Evolutionary conservation across 148 eudicot species (phyloP).

Genomic region (Cornus florida): DNA sequence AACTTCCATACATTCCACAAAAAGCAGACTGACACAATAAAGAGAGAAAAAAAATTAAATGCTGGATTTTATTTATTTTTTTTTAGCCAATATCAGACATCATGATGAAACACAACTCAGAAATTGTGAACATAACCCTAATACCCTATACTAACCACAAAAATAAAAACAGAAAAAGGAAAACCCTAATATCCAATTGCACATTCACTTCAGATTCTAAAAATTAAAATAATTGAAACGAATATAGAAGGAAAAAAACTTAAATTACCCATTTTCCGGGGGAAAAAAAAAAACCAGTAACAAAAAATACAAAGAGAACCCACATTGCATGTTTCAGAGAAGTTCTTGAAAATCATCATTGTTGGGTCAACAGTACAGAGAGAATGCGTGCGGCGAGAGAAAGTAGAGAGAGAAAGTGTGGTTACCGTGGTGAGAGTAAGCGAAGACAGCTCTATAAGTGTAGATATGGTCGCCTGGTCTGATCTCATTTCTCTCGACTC

Average conservation of each 20-base stretch:
- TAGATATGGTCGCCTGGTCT: slow-evolving; percentile 91
- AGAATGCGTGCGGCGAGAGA: neutral
- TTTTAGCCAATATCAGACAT: neutral
- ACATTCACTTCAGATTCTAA: too few relatives aligned
- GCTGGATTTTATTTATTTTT: too few relatives aligned
- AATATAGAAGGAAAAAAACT: neutral
- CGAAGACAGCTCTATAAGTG: slow-evolving; percentile 91
- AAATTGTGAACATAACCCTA: neutral
- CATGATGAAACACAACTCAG: neutral
- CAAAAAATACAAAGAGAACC: neutral
- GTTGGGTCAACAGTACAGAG: neutral
- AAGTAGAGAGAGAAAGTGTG: neutral
- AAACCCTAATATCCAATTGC: neutral
- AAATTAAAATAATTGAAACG: neutral
- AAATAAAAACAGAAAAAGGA: neutral
- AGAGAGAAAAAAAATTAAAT: neutral
- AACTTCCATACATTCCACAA: neutral
- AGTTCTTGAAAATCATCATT: slow-evolving; percentile 1
- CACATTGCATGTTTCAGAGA: slow-evolving; percentile 16
- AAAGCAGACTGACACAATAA: neutral
- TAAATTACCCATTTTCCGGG: neutral
- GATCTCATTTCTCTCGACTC: slow-evolving; percentile 74
- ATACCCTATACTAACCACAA: neutral
- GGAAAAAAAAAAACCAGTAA: neutral
- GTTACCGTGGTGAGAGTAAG: slow-evolving; percentile 94